Evolutionary conservation across 352 stramenopile species (phyloP), one percentile per base, ranked within the genome.

Genomic region (Pythium guiyangense): DNA sequence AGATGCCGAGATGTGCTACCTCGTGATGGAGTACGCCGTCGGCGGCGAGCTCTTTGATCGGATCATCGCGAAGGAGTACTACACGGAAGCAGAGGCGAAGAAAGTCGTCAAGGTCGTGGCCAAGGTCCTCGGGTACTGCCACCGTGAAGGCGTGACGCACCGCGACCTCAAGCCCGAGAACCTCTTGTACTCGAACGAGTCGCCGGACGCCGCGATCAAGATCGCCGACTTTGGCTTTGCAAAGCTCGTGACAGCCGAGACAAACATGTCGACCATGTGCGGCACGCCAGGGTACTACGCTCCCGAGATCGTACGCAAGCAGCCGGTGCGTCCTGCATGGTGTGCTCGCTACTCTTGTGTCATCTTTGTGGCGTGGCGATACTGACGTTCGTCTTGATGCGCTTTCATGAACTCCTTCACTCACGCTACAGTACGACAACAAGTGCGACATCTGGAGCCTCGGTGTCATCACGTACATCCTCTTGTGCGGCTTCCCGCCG

Each of bases 131-230:
- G 63, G 68, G 0, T 95, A 97, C 66, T 97, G 87, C 67, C 92
- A 98, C 71, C 57, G 61, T 6, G 54, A 77, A 57, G 76, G 90
- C 47, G 86, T 99, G 59, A 96, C 96, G 14, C 96, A 98, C 46
- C 86, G 93, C n/a, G 96, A 99, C 67, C 79, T 99, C 53, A 99
- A 99, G 67, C 94, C 96, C 14, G 93, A 99, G 75, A 99, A 98
- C 70, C 69, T 98, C 39, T 71, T 99, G 27, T 92, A 98, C 52
- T 65, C 79, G 8, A 72, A 87, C 65, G 73, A 82, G 26, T 85
- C 73, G 18, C 80, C 97, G 40, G 79, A 92, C 59, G 83, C 94
- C 8, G 64, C 84, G 53, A 96, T 99, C 63, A 98, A 99, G 71
- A 91, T 97, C 53, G 90, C 89, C 9, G 91, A 97, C 64, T 97